Conservation (phyloP, 1,284 basidiomycete genomes). For the Lignosus rhinocerotis region DNA sequence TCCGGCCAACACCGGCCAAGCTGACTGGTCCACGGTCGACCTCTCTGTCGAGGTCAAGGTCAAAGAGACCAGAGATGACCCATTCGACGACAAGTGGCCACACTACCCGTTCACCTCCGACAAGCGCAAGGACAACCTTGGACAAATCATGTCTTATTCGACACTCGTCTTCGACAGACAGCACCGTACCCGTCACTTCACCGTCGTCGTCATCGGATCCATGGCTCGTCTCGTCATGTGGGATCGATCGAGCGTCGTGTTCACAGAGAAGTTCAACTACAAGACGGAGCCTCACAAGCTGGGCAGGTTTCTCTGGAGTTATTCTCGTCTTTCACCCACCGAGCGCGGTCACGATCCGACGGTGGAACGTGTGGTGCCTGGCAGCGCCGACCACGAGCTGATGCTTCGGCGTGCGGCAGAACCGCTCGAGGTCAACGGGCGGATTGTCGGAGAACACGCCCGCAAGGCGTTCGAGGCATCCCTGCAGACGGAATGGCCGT, state of each 20-base stretch:
- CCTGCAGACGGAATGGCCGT: background rate
- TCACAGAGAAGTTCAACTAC: slow-evolving; percentile 2
- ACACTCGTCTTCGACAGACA: slow-evolving; percentile 1
- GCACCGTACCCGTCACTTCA: slow-evolving; percentile 4
- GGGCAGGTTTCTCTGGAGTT: background rate
- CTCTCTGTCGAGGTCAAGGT: background rate
- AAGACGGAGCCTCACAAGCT: background rate
- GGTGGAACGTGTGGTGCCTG: background rate
- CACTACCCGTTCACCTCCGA: background rate
- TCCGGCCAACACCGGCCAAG: background rate
- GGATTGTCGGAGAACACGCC: background rate
- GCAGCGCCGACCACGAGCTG: background rate
- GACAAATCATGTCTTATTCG: background rate
- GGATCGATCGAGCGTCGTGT: background rate
- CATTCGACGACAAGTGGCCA: background rate
- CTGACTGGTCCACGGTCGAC: slow-evolving; percentile 5
- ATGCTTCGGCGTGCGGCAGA: background rate
- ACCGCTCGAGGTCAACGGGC: background rate
- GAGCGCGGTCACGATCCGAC: background rate
- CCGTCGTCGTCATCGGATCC: background rate
- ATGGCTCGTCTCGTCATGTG: slow-evolving; percentile 1
- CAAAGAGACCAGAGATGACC: background rate
- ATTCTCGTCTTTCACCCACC: background rate
- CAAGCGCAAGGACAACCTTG: background rate
- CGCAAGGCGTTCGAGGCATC: background rate